These are phyloP conservation scores for Xenosphaeropsis pyriputrescens DNA, from an alignment of 2,329 filamentous ascomycete genomes.

Conservation along the genomic window DNA sequence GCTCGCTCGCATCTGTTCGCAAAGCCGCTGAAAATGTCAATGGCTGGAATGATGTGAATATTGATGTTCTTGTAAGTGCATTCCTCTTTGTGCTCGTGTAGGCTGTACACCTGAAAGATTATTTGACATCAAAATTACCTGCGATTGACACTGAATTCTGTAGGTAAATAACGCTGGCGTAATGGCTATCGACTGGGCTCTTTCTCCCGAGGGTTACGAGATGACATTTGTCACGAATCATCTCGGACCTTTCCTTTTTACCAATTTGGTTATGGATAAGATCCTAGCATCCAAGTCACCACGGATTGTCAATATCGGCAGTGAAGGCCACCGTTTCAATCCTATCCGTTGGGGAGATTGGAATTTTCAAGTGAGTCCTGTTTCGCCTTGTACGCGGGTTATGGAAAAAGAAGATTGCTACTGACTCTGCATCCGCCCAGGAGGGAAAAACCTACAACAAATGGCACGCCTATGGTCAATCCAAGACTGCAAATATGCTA, in stretches of 20 bases:
- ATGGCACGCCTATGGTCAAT: slow-evolving; percentile 23
- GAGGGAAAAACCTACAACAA: slow-evolving; percentile 7
- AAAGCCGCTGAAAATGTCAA: slow-evolving; percentile 12
- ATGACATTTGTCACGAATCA: slow-evolving; percentile 9
- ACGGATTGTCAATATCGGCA: slow-evolving; percentile 21
- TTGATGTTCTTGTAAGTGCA: slow-evolving; percentile 23
- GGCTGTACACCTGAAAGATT: no score
- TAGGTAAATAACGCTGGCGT: slow-evolving; percentile 25
- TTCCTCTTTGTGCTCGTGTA: background rate
- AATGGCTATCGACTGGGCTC: slow-evolving; percentile 17
- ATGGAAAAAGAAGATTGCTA: slow-evolving; percentile 16
- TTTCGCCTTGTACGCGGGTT: slow-evolving; percentile 14
- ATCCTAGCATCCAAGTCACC: slow-evolving; percentile 4
- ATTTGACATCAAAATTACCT: no score
- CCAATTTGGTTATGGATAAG: slow-evolving; percentile 6
- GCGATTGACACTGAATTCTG: no score
- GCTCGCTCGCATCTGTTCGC: background rate
- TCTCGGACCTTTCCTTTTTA: slow-evolving; percentile 11
- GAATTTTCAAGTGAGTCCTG: slow-evolving; percentile 18
- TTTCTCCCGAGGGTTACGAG: slow-evolving; percentile 21
- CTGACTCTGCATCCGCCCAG: slow-evolving; percentile 4
- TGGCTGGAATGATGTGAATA: slow-evolving; percentile 14
- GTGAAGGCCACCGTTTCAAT: slow-evolving; percentile 19
- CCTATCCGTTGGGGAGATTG: slow-evolving; percentile 19
- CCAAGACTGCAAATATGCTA: slow-evolving; percentile 25